These are phyloP conservation scores for Monosporozyma yasuniensis DNA, from an alignment of 805 yeast genomes.

Conservation along the genomic window DNA sequence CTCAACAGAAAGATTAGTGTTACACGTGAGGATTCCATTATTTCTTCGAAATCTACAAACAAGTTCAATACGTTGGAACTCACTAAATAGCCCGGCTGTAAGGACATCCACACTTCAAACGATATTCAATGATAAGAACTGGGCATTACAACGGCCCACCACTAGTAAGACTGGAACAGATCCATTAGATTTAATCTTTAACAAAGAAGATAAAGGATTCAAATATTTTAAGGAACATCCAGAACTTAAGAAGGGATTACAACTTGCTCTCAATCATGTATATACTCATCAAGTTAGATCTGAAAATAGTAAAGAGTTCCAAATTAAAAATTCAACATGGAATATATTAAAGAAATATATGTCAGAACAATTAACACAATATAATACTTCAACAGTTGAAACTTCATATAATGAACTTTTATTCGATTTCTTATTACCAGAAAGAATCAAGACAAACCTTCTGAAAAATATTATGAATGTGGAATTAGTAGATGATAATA, in stretches of 20 bases:
- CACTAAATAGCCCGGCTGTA: not conserved
- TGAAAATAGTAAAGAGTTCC: not conserved
- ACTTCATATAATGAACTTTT: not conserved
- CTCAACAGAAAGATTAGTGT: not conserved
- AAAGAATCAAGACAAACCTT: not conserved
- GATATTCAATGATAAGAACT: slow-evolving; percentile 1
- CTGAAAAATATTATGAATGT: not conserved
- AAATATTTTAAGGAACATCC: not conserved
- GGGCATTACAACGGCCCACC: not conserved
- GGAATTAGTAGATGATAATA: not conserved
- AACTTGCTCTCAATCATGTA: not conserved
- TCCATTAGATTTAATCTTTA: not conserved
- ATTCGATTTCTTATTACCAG: not conserved
- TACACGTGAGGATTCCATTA: not conserved
- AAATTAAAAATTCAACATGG: not conserved
- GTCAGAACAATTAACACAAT: slow-evolving; percentile 7
- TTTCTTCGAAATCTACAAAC: not conserved
- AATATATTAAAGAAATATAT: not conserved
- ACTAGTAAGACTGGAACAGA: not conserved
- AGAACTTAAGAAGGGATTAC: not conserved
- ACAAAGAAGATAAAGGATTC: not conserved
- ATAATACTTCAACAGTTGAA: not conserved
- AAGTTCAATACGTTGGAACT: not conserved
- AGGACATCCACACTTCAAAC: not conserved
- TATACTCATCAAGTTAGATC: not conserved